Conservation (phyloP, 768 basidiomycete species). For the Macrocybe gigantea region DNA sequence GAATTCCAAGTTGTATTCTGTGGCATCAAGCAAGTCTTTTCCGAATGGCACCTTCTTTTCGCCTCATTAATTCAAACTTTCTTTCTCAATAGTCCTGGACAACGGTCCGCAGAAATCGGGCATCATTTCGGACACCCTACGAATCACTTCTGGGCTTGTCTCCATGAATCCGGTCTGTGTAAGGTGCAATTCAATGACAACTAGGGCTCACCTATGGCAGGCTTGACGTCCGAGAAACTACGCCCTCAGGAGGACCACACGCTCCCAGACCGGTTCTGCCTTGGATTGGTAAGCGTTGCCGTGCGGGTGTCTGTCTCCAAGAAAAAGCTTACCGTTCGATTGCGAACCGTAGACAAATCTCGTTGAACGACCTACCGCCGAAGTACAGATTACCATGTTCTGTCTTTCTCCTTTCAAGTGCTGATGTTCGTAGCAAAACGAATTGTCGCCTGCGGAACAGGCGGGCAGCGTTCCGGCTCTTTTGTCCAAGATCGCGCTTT, state of each 20-base stretch:
- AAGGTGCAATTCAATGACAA: not conserved
- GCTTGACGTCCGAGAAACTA: slow-evolving; percentile 49
- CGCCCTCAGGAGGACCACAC: slow-evolving; percentile 47
- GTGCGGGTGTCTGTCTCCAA: no score
- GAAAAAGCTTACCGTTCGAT: not conserved
- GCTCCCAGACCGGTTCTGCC: not conserved
- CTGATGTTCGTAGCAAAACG: slow-evolving; percentile 35
- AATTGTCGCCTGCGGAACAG: slow-evolving; percentile 50
- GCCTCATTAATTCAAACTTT: not conserved
- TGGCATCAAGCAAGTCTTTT: slow-evolving; percentile 66
- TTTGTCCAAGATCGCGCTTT: slow-evolving; percentile 49
- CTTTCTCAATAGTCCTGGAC: slow-evolving; percentile 48
- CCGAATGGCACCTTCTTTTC: slow-evolving; percentile 6
- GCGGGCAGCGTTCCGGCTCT: slow-evolving; percentile 47
- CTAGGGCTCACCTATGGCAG: slow-evolving; percentile 23
- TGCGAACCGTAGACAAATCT: not conserved
- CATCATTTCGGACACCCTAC: slow-evolving; percentile 78
- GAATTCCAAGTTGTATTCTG: slow-evolving; percentile 63
- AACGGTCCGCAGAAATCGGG: slow-evolving; percentile 60
- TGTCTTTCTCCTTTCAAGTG: not conserved
- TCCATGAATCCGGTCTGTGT: slow-evolving; percentile 55
- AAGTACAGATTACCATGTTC: not conserved
- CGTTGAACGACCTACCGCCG: not conserved
- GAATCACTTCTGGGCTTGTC: slow-evolving; percentile 79
- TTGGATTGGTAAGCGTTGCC: not conserved